phyloP scores from a whole-genome alignment of 2,329 filamentous ascomycete species.

The Didymosphaeria variabile region DNA sequence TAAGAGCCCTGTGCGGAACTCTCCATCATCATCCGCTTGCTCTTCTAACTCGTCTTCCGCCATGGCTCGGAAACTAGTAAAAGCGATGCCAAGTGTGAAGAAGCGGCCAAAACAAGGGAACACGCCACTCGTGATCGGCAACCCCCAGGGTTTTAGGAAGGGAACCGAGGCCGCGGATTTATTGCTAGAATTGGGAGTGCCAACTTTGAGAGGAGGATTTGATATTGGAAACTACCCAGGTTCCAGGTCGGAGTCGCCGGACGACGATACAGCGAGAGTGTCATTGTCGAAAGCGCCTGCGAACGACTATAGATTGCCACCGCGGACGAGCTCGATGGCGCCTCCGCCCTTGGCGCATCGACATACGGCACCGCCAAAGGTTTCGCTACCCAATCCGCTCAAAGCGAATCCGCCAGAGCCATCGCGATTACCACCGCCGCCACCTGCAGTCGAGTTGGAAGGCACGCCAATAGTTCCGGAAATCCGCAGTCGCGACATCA shows the following conservation, averaged over 20 bases:
- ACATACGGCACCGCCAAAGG: slow-evolving; percentile 3
- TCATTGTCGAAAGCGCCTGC: not conserved
- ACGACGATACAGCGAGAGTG: not conserved
- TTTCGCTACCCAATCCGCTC: not conserved
- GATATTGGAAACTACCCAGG: not conserved
- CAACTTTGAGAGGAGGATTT: not conserved
- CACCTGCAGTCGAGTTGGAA: not conserved
- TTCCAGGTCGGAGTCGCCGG: not conserved
- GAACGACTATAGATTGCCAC: slow-evolving; percentile 2
- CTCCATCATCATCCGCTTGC: not conserved
- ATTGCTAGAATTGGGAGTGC: not conserved
- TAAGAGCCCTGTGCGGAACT: not conserved
- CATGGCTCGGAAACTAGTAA: slow-evolving; percentile 5
- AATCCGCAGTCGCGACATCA: not conserved
- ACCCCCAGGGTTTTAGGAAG: slow-evolving; percentile 5
- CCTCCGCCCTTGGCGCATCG: not conserved
- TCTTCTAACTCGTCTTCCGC: slow-evolving; percentile 2
- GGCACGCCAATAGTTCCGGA: not conserved
- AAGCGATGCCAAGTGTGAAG: not conserved
- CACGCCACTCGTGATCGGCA: slow-evolving; percentile 3
- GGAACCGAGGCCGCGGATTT: not conserved
- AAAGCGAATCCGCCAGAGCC: slow-evolving; percentile 6
- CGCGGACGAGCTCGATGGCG: not conserved
- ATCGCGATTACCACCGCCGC: not conserved
- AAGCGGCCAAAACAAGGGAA: not conserved